Evolutionary conservation across 495 filamentous ascomycete genomes (phyloP), one percentile per base, ranked within the genome.

Genomic region (Cairneyella variabilis): DNA sequence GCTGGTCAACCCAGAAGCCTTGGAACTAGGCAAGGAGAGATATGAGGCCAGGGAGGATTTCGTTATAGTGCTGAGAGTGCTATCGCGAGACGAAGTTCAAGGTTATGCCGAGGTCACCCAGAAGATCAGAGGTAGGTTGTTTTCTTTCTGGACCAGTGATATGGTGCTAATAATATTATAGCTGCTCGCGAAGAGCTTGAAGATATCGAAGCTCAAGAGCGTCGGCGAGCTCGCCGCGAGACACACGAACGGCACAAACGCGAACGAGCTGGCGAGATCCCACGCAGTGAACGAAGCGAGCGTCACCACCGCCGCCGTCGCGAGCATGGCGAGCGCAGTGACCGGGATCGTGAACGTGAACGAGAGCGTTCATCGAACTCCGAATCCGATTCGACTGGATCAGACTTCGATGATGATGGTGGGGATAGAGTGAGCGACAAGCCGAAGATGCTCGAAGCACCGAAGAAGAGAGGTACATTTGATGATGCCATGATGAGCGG

Each of bases 1-100:
- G 47, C 75, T 92, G 48, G 89, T 95, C 59, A 95, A 90, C 59
- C 89, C 89, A 0, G 85, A 84, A 50, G 89, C 90, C 0, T 71
- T 95, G 46, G 82, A 85, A 53, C 75, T 82, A 12, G 87, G 82
- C 0, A 84, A 88, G 59, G 89, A 93, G 69, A 80, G 90, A 21
- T 95, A 81, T 59, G 89, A 92, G 61, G 83, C 91, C 60, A 77
- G 88, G 37, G 72, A 86, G 42, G 88, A 92, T 40, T 89, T 87
- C 65, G 88, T 95, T 32, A 92, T 95, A 68, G 89, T 93, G 3
- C 69, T 93, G 53, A 72, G 89, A 32, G 89, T 93, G 16, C 64
- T 95, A 60, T 82, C 74, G 21, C 87, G 86, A 69, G 86, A 91
- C 50, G 88, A 95, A 60, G 90, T 95, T 41, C 84, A 93, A 63